These are phyloP conservation scores for Scedosporium aurantiacum DNA, from an alignment of 2,329 filamentous ascomycete species.

Conservation along the genomic window DNA sequence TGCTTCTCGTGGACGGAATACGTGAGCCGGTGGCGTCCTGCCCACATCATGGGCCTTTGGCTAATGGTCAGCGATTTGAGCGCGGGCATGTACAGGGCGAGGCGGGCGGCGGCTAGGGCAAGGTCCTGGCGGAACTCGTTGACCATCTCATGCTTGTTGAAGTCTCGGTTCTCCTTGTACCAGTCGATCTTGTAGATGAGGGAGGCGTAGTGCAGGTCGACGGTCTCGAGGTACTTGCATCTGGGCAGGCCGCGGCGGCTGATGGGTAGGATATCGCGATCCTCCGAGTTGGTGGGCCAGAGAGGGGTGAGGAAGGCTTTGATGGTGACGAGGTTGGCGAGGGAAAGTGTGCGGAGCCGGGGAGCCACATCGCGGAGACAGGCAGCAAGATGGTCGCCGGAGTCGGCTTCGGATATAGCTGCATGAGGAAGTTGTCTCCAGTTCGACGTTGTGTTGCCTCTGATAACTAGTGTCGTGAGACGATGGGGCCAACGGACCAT, in stretches of 20 bases:
- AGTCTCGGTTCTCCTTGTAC: slow-evolving; percentile 11
- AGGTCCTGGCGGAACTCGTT: slow-evolving; percentile 13
- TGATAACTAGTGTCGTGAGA: slow-evolving; percentile 11
- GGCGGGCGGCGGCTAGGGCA: slow-evolving; percentile 13
- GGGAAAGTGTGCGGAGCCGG: slow-evolving; percentile 9
- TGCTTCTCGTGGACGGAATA: slow-evolving; percentile 8
- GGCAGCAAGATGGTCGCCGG: slow-evolving; percentile 9
- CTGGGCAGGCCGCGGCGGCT: slow-evolving; percentile 5
- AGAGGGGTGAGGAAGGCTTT: slow-evolving; percentile 11
- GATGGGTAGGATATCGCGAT: slow-evolving; percentile 8
- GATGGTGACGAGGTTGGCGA: slow-evolving; percentile 13
- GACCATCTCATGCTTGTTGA: slow-evolving; percentile 12
- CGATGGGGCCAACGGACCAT: slow-evolving; percentile 11
- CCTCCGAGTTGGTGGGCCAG: slow-evolving; percentile 11
- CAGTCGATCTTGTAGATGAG: slow-evolving; percentile 13
- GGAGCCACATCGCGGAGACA: slow-evolving; percentile 9
- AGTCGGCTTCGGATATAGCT: slow-evolving; percentile 10
- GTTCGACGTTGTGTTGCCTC: slow-evolving; percentile 12
- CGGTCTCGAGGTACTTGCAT: slow-evolving; percentile 9
- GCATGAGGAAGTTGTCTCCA: slow-evolving; percentile 15
- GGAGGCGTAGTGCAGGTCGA: slow-evolving; percentile 13
- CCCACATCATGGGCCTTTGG: slow-evolving; percentile 15
- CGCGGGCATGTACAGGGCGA: slow-evolving; percentile 13
- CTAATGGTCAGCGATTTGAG: slow-evolving; percentile 12
- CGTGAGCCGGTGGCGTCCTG: slow-evolving; percentile 13